Conservation (phyloP, 1,284 basidiomycete species). For the Moesziomyces antarcticus region DNA sequence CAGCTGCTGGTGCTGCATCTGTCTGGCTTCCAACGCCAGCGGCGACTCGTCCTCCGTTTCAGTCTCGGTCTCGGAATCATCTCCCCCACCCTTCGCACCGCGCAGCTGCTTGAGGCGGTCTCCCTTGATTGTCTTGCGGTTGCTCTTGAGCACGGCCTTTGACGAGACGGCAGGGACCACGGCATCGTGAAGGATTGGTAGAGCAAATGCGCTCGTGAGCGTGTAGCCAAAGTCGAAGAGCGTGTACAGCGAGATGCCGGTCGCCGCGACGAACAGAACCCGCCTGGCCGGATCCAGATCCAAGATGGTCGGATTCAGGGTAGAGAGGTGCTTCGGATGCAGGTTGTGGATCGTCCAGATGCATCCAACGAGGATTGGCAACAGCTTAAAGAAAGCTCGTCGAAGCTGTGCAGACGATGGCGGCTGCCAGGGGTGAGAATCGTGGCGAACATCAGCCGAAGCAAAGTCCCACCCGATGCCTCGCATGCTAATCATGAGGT, state of each 20-base stretch:
- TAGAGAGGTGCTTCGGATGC: slow-evolving; percentile 28
- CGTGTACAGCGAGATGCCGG: slow-evolving; percentile 49
- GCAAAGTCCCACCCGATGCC: slow-evolving; percentile 57
- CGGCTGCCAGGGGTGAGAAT: slow-evolving; percentile 52
- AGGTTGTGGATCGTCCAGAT: slow-evolving; percentile 33
- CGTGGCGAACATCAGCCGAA: slow-evolving; percentile 48
- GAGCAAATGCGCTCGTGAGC: slow-evolving; percentile 38
- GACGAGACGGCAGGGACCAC: background rate
- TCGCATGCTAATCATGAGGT: slow-evolving; percentile 56
- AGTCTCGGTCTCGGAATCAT: slow-evolving; percentile 33
- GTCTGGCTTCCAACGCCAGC: slow-evolving; percentile 7
- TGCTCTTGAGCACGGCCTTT: background rate
- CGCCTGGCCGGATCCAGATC: slow-evolving; percentile 28
- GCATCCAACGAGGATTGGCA: slow-evolving; percentile 36
- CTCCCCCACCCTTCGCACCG: background rate
- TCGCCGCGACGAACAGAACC: slow-evolving; percentile 43
- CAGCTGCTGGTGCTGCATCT: slow-evolving; percentile 25
- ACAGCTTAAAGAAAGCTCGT: slow-evolving; percentile 38
- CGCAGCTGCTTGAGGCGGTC: slow-evolving; percentile 11
- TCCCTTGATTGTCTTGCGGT: background rate
- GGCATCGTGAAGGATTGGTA: slow-evolving; percentile 43
- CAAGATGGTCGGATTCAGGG: slow-evolving; percentile 34
- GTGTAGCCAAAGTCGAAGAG: slow-evolving; percentile 57
- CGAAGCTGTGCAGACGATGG: slow-evolving; percentile 40
- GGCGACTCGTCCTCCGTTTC: slow-evolving; percentile 38